Conservation (phyloP, 768 basidiomycete species). For the Lactarius sanguifluus region DNA sequence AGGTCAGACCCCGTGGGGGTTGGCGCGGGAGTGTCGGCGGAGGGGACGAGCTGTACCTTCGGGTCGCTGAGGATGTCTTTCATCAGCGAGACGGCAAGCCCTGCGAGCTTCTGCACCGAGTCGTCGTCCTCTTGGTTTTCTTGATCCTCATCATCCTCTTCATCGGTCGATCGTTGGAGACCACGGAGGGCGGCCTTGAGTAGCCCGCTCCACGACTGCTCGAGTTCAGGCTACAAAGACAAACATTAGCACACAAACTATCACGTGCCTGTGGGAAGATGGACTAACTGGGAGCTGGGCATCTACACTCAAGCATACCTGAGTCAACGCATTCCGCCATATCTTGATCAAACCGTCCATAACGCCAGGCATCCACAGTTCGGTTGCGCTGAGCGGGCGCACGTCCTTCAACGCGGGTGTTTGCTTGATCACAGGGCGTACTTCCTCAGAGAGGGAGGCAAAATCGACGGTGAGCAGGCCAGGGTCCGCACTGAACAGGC, state of each 20-base stretch:
- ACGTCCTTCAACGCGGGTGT: conserved; percentile 55
- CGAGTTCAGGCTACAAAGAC: conserved; percentile 44
- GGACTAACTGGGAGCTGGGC: conserved; percentile 51
- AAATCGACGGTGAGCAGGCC: conserved; percentile 57
- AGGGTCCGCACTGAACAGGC: conserved; percentile 56
- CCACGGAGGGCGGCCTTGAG: conserved; percentile 48
- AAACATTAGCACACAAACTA: conserved; percentile 6
- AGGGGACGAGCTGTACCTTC: conserved; percentile 25
- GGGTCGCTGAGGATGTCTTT: conserved; percentile 24
- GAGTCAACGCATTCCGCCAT: conserved; percentile 51
- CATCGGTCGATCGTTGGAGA: conserved; percentile 41
- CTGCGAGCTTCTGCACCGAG: conserved; percentile 29
- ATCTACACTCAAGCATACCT: conserved; percentile 47
- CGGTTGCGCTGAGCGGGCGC: conserved; percentile 54
- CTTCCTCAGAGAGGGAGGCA: conserved; percentile 44
- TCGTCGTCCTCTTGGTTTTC: conserved; percentile 45
- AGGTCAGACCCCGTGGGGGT: background rate
- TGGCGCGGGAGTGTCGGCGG: conserved; percentile 3
- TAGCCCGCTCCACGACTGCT: conserved; percentile 58
- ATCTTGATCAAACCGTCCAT: conserved; percentile 51
- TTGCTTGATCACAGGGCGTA: conserved; percentile 54
- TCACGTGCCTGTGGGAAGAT: background rate
- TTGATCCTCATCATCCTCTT: conserved; percentile 28
- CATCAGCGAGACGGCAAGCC: conserved; percentile 21
- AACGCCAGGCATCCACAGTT: conserved; percentile 53